Evolutionary conservation across 768 basidiomycete species (phyloP).

Genomic region (Mycena belliarum): DNA sequence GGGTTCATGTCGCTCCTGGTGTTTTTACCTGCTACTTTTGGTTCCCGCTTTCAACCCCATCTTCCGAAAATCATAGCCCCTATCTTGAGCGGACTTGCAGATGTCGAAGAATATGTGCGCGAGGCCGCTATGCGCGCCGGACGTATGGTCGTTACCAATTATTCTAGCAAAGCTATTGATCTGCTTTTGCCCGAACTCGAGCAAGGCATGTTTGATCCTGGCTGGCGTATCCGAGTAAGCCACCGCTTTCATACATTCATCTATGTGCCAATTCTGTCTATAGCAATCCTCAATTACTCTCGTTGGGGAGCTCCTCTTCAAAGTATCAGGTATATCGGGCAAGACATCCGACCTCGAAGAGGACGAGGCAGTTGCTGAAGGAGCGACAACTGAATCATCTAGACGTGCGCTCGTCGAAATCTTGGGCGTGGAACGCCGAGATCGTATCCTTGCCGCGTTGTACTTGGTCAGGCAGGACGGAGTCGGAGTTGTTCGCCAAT

Average conservation of each 20-base stretch:
- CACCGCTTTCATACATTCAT: neutral
- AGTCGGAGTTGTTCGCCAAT: constrained; percentile 84
- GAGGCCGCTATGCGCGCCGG: constrained; percentile 99
- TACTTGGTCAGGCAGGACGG: constrained; percentile 95
- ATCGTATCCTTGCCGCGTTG: constrained; percentile 86
- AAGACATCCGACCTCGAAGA: constrained; percentile 81
- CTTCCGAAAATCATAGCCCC: constrained; percentile 92
- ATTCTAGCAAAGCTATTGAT: constrained; percentile 90
- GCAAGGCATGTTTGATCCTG: constrained; percentile 89
- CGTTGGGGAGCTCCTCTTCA: constrained; percentile 94
- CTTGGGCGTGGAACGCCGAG: constrained; percentile 84
- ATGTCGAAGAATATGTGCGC: constrained; percentile 91
- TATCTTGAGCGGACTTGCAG: constrained; percentile 88
- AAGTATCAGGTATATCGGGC: constrained; percentile 92
- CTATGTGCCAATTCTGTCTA: neutral
- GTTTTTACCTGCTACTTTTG: constrained; percentile 94
- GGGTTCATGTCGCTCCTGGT: constrained; percentile 98
- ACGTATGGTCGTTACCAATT: constrained; percentile 95
- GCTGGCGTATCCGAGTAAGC: constrained; percentile 92
- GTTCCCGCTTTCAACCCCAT: constrained; percentile 94
- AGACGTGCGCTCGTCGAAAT: constrained; percentile 85
- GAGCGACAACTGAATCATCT: constrained; percentile 71
- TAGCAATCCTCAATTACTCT: constrained; percentile 95
- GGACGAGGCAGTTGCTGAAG: constrained; percentile 65
- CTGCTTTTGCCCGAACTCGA: constrained; percentile 93